Evolutionary conservation across 495 filamentous ascomycete species (phyloP).

Genomic region (Sabuloglossum arenarium): DNA sequence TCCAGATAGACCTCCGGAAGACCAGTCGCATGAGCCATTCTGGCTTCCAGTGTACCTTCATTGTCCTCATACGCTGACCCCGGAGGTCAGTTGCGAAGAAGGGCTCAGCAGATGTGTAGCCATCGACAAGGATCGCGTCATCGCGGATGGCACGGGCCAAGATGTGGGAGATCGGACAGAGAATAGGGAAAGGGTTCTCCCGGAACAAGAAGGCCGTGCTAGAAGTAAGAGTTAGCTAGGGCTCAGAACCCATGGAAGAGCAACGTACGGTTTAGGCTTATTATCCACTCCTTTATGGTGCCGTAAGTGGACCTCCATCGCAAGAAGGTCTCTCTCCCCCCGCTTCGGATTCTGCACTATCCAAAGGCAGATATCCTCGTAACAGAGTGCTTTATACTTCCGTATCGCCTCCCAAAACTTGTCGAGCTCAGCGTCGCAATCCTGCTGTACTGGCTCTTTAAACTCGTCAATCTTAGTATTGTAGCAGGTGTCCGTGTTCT

Average conservation of each 20-base stretch:
- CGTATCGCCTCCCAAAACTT: neutral
- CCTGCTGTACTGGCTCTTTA: too few species aligned
- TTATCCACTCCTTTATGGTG: slow-evolving; percentile 17
- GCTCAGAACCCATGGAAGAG: neutral
- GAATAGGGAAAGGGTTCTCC: slow-evolving; percentile 10
- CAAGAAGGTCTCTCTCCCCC: slow-evolving; percentile 10
- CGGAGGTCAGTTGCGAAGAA: slow-evolving; percentile 9
- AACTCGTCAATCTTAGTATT: too few species aligned
- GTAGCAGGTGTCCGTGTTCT: too few species aligned
- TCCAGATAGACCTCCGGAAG: slow-evolving; percentile 6
- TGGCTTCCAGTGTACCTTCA: slow-evolving; percentile 11
- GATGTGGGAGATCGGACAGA: slow-evolving; percentile 11
- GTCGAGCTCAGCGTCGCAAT: too few species aligned
- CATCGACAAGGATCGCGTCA: slow-evolving; percentile 8
- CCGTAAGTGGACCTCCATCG: slow-evolving; percentile 12
- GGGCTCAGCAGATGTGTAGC: slow-evolving; percentile 9
- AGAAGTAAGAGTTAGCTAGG: neutral
- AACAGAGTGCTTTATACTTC: slow-evolving; percentile 12
- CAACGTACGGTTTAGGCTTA: slow-evolving; percentile 16
- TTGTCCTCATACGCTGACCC: slow-evolving; percentile 2
- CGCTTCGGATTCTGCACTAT: slow-evolving; percentile 13
- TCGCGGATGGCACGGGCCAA: slow-evolving; percentile 10
- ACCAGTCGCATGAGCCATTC: slow-evolving; percentile 9
- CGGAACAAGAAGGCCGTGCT: slow-evolving; percentile 12
- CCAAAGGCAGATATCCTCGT: slow-evolving; percentile 14